phyloP scores from a whole-genome alignment of 768 basidiomycete species.

The Russula sp. region DNA sequence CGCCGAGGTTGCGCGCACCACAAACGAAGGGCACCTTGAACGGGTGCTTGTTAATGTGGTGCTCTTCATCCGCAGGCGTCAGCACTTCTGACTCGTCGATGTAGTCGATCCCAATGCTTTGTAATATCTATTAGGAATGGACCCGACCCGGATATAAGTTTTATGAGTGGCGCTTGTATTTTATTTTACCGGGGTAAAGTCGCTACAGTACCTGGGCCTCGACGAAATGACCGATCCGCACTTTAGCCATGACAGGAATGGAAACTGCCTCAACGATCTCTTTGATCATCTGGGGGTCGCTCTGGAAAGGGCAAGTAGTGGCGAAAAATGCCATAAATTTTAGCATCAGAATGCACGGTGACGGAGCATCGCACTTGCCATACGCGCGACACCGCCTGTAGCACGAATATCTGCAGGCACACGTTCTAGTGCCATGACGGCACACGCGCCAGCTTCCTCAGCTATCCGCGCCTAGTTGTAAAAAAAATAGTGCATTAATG shows the following conservation, averaged over 20 bases:
- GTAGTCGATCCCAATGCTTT: constrained; percentile 93
- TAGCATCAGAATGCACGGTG: constrained; percentile 8
- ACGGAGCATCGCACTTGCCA: constrained; percentile 54
- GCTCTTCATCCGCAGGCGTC: constrained; percentile 92
- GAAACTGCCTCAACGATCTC: constrained; percentile 92
- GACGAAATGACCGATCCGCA: constrained; percentile 95
- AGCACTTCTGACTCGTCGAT: constrained; percentile 94
- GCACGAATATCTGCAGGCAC: constrained; percentile 94
- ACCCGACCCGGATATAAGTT: constrained; percentile 6
- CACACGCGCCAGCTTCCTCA: constrained; percentile 95
- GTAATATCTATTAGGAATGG: constrained; percentile 70
- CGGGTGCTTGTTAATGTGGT: constrained; percentile 94
- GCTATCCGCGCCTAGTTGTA: constrained; percentile 80
- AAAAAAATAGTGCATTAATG: neutral
- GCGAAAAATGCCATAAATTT: neutral
- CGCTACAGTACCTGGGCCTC: constrained; percentile 82
- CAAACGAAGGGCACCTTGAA: constrained; percentile 97
- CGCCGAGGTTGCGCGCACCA: constrained; percentile 91
- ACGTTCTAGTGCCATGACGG: constrained; percentile 95
- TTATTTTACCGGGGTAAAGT: neutral
- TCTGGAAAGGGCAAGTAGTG: constrained; percentile 47
- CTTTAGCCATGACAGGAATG: constrained; percentile 96
- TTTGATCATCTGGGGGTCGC: constrained; percentile 96
- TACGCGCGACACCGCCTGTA: constrained; percentile 91
- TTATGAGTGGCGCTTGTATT: neutral